Evolutionary conservation across 2,329 filamentous ascomycete species (phyloP).

Genomic region (Phoma herbarum): DNA sequence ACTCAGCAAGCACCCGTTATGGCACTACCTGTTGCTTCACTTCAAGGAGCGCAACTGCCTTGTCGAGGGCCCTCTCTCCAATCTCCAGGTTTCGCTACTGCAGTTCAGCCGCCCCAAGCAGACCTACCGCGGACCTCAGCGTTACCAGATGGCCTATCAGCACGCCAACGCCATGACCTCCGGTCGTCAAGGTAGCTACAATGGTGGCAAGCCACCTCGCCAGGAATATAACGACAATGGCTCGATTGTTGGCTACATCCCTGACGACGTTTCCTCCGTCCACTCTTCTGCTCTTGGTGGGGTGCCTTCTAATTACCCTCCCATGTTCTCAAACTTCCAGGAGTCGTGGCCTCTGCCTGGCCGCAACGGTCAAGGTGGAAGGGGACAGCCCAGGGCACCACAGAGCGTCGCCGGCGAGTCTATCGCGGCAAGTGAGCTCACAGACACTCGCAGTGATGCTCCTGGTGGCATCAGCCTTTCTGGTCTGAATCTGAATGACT

Average conservation of each 20-base stretch:
- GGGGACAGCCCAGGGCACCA: constrained; percentile 69
- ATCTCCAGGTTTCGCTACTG: constrained; percentile 92
- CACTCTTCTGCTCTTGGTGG: constrained; percentile 91
- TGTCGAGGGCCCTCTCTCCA: constrained; percentile 92
- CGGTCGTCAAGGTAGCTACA: constrained; percentile 50
- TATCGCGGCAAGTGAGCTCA: constrained; percentile 88
- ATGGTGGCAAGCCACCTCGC: constrained; percentile 59
- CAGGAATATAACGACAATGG: constrained; percentile 75
- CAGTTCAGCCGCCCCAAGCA: constrained; percentile 96
- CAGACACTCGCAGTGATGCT: constrained; percentile 79
- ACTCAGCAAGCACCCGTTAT: constrained; percentile 94
- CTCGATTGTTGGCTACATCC: constrained; percentile 93
- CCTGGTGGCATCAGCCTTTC: constrained; percentile 89
- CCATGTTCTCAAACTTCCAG: constrained; percentile 94
- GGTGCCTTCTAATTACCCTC: constrained; percentile 83
- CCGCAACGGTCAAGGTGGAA: constrained; percentile 70
- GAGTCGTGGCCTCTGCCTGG: constrained; percentile 90
- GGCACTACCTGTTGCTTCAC: constrained; percentile 93
- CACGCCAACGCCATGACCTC: constrained; percentile 68
- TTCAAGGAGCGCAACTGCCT: constrained; percentile 98
- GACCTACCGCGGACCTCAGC: constrained; percentile 86
- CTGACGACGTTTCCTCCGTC: constrained; percentile 95
- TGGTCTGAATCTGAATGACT: constrained; percentile 77
- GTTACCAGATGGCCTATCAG: constrained; percentile 82
- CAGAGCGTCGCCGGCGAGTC: constrained; percentile 90